These are phyloP conservation scores for Eucalyptus sp. DNA, from an alignment of 345 rosid genomes.

Conservation along the genomic window DNA sequence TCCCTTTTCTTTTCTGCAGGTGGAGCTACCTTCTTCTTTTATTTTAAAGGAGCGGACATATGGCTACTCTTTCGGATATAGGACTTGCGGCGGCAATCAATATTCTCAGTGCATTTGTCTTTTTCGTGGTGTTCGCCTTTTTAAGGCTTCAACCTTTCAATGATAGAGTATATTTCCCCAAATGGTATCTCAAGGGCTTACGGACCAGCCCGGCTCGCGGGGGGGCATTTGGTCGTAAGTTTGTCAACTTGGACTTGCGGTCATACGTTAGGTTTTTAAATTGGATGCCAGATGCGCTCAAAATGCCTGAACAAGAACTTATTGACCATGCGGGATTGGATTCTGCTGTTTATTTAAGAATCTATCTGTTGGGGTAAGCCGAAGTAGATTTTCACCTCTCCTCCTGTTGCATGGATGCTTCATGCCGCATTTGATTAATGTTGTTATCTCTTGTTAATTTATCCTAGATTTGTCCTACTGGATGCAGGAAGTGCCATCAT, in stretches of 20 bases:
- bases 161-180: conserved; percentile 89
- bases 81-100: conserved; percentile 75
- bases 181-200: conserved; percentile 89
- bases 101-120: conserved; percentile 57
- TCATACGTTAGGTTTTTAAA: conserved; percentile 64
- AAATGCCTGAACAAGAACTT: conserved; percentile 94
- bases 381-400: background rate
- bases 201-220: conserved; percentile 54
- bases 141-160: conserved; percentile 89
- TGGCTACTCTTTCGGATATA: conserved; percentile 91
- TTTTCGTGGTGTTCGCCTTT: conserved; percentile 69
- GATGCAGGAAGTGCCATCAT: background rate
- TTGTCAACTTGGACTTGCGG: conserved; percentile 64
- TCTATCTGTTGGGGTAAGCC: conserved; percentile 81
- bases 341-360: conserved; percentile 85
- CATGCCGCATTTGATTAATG: background rate
- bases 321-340: conserved; percentile 97
- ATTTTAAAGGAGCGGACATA: conserved; percentile 4
- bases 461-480: background rate
- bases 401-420: background rate
- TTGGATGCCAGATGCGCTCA: conserved; percentile 92
- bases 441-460: background rate
- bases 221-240: conserved; percentile 40
- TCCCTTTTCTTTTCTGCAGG: background rate
- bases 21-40: background rate